Base-by-base conservation (phyloP, 108 stramenopile species). In the Phaeodactylum tricornutum region DNA sequence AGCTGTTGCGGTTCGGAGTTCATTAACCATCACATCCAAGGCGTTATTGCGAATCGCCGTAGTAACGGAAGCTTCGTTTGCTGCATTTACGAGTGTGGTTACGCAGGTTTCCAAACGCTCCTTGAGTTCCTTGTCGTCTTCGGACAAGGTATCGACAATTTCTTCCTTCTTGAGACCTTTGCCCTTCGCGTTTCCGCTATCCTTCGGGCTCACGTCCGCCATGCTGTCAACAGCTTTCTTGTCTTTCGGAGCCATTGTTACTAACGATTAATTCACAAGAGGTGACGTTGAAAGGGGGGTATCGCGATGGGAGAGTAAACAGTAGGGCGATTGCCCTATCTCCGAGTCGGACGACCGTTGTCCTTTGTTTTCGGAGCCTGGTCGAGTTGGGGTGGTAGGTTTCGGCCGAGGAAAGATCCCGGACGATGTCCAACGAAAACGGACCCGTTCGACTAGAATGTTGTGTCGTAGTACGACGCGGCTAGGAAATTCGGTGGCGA, bases 21-120 rank as follows among this genome's bases (percentile, higher is more conserved):
- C 95, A 25, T 67, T 75, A 17, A 93, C 79, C 54, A 98, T 84
- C 44, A 92, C 73, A 43, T 88, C 87, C 43, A 98, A 47, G 2
- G 95, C 95, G 55, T 77, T 86, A 19, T 72, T 59, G 20, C 89
- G 79, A 50, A 86, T 62, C 1, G 65, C 66, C 41, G 74, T 60
- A 3, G 88, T 90, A 9, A 90, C 88, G n/a, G 50, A 47, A 1
- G 50, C 62, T 57, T 90, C 88, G 20, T 72, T 66, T 8, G 67
- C 47, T 40, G 71, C 66, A 52, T 88, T 88, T 27, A 74, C 61
- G 1, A 85, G 46, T 5, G 88, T 90, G 15, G 79, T 75, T 2
- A 90, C 88, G 52, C 88, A 90, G 14, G 88, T 90, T 46, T 90
- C 88, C 15, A 90, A 61, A 0, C 88, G 75, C 44, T 90, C 88